These are phyloP conservation scores for Spongospora subterranea DNA, from an alignment of 208 protist species.

Conservation along the genomic window DNA sequence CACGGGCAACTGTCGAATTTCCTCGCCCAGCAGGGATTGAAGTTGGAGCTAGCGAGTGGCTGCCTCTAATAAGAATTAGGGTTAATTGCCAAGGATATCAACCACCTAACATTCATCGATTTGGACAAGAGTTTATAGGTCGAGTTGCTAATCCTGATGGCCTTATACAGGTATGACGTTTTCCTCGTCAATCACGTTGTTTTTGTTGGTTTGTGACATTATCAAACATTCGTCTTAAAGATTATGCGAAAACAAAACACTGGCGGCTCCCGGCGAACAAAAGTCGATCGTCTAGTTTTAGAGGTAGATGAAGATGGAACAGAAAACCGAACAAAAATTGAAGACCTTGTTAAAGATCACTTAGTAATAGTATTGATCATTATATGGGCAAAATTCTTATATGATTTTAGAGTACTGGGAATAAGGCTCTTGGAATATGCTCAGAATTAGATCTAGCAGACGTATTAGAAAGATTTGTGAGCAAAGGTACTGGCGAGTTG, in stretches of 20 bases:
- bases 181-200: background rate
- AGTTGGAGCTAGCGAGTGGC: background rate
- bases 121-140: slow-evolving; percentile 66
- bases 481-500: background rate
- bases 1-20: background rate
- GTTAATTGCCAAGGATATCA: slow-evolving; percentile 61
- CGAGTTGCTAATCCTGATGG: slow-evolving; percentile 60
- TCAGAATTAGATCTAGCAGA: slow-evolving; percentile 15
- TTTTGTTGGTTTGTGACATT: background rate
- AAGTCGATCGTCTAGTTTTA: background rate
- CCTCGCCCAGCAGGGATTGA: slow-evolving; percentile 2
- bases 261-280: background rate
- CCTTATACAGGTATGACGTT: background rate
- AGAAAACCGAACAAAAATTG: background rate
- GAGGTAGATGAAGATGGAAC: slow-evolving; percentile 8
- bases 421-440: background rate
- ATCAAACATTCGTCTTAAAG: too few species aligned
- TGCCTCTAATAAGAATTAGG: slow-evolving; percentile 65
- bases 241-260: too few species aligned
- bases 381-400: background rate
- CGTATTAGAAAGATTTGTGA: background rate
- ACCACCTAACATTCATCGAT: slow-evolving; percentile 44
- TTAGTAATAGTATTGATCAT: background rate
- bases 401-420: background rate
- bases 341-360: slow-evolving; percentile 16